phyloP scores from a whole-genome alignment of 352 stramenopile genomes.

The Saprolegnia diclina region DNA sequence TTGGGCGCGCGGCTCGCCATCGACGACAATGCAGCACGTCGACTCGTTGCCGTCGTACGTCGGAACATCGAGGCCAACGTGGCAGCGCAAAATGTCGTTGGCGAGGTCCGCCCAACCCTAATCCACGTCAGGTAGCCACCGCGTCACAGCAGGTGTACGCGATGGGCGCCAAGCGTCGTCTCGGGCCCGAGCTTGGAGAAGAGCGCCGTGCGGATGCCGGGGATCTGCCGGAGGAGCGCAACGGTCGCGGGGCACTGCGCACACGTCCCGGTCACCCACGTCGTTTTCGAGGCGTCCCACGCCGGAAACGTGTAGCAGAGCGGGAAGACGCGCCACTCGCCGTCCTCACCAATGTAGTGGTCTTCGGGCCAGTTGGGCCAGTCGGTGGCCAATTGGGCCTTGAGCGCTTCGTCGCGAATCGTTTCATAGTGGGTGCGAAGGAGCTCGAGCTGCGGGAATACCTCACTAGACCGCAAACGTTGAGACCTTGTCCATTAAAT shows the following conservation, averaged over 20 bases:
- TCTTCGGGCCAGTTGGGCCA: conserved; percentile 85
- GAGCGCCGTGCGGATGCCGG: conserved; percentile 73
- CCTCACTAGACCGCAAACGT: no score
- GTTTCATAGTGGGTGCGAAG: conserved; percentile 61
- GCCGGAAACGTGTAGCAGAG: conserved; percentile 89
- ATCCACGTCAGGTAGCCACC: conserved; percentile 23
- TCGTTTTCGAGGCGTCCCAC: conserved; percentile 73
- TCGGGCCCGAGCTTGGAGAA: conserved; percentile 85
- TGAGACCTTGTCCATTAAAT: no score
- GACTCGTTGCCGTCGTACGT: conserved; percentile 43
- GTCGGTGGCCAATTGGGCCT: conserved; percentile 44
- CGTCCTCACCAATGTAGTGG: conserved; percentile 65
- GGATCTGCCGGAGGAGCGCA: conserved; percentile 54
- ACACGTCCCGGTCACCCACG: conserved; percentile 74
- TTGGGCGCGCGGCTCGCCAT: conserved; percentile 62
- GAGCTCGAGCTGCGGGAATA: conserved; percentile 73
- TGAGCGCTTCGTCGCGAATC: conserved; percentile 73
- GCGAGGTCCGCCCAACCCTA: conserved; percentile 83
- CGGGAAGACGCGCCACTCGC: conserved; percentile 82
- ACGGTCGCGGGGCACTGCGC: conserved; percentile 74
- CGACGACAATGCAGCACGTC: conserved; percentile 76
- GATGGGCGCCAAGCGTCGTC: conserved; percentile 63
- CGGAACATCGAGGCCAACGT: conserved; percentile 67
- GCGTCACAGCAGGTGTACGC: conserved; percentile 17
- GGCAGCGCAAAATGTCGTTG: conserved; percentile 84